A percentile compares a stretch with the other conserved stretches of the same genome.
These are phyloP conservation scores for Thyridium curvatum DNA, from an alignment of 2,329 filamentous ascomycete species.

Conservation along the genomic window DNA sequence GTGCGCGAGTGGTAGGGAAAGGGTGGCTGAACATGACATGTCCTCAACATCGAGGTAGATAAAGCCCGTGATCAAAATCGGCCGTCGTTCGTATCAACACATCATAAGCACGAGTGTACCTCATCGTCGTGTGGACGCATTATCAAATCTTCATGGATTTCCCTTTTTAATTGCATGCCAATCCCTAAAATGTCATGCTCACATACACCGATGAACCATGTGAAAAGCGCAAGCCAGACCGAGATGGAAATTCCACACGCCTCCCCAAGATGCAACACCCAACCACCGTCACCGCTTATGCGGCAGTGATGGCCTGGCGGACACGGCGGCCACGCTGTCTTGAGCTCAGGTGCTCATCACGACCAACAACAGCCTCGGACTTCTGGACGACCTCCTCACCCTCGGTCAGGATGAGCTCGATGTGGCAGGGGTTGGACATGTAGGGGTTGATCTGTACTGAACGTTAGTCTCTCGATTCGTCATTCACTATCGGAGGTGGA, in stretches of 20 bases:
- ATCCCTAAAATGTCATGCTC: slow-evolving; percentile 29
- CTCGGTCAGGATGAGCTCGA: slow-evolving; percentile 99
- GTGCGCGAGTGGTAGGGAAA: no score
- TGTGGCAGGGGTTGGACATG: slow-evolving; percentile 99
- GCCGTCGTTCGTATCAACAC: no score
- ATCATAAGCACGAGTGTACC: no score
- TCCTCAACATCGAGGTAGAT: no score
- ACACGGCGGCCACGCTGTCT: slow-evolving; percentile 79
- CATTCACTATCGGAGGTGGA: background rate
- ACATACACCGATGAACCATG: slow-evolving; percentile 24
- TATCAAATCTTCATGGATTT: slow-evolving; percentile 2
- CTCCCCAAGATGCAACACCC: slow-evolving; percentile 26
- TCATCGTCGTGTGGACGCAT: background rate
- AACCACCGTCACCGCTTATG: slow-evolving; percentile 36
- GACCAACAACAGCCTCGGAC: slow-evolving; percentile 61
- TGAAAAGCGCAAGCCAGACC: slow-evolving; percentile 20
- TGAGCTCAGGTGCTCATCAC: slow-evolving; percentile 70
- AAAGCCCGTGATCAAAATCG: no score
- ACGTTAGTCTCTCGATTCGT: slow-evolving; percentile 16
- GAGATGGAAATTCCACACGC: slow-evolving; percentile 22
- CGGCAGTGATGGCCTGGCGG: slow-evolving; percentile 59
- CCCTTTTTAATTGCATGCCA: slow-evolving; percentile 23
- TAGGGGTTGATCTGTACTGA: slow-evolving; percentile 92
- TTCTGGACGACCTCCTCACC: slow-evolving; percentile 94
- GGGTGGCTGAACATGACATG: no score